Evolutionary conservation across 352 stramenopile species (phyloP).

Genomic region (Pythium folliculosum): DNA sequence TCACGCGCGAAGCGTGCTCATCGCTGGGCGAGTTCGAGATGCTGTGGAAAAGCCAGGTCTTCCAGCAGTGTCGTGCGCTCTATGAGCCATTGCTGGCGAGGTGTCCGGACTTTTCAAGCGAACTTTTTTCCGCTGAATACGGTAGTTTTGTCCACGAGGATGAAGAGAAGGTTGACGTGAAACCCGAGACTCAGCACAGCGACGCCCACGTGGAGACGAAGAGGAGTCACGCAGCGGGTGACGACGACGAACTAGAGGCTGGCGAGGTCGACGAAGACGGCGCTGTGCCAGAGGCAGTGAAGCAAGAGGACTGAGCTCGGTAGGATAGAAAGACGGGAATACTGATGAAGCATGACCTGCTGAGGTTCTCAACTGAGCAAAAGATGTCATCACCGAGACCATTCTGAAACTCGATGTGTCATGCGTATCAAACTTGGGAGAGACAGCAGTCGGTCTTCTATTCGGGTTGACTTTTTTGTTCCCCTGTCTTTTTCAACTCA

Average conservation of each 20-base stretch:
- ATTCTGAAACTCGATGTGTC: not conserved
- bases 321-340: not conserved
- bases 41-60: conserved; percentile 60
- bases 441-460: not conserved
- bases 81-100: conserved; percentile 63
- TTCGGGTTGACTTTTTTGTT: not conserved
- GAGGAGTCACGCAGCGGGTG: not conserved
- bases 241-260: conserved; percentile 27
- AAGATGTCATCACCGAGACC: not conserved
- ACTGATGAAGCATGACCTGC: not conserved
- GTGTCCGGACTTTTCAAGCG: conserved; percentile 31
- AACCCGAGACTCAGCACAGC: not conserved
- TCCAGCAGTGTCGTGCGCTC: conserved; percentile 51
- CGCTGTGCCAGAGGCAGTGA: conserved; percentile 4
- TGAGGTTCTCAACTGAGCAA: too few species aligned
- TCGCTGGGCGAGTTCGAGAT: conserved; percentile 62
- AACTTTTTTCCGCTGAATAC: conserved; percentile 32
- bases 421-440: not conserved
- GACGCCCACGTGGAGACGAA: not conserved
- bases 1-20: conserved; percentile 42
- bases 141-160: not conserved
- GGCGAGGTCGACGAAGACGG: conserved; percentile 32
- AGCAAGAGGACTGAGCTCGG: not conserved
- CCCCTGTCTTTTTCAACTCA: not conserved
- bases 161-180: conserved; percentile 12